These are phyloP conservation scores for Nyssa sinensis DNA, from an alignment of 148 eudicot species.

Conservation along the genomic window DNA sequence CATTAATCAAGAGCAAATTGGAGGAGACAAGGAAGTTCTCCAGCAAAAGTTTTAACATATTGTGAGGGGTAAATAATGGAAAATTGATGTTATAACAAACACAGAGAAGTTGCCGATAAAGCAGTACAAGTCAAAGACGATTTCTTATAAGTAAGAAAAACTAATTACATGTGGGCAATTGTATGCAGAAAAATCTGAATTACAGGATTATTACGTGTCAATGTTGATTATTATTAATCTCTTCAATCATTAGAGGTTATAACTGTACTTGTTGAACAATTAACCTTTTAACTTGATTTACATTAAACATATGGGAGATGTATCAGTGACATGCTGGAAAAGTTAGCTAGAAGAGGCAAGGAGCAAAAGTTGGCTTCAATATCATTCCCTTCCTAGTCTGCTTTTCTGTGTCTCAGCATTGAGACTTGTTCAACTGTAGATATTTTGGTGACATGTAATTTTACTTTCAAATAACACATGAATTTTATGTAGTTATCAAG, in stretches of 20 bases:
- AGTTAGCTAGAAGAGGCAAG: not conserved
- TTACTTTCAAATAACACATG: not conserved
- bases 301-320: constrained; percentile 1
- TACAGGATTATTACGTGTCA: not conserved
- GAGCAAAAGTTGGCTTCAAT: not conserved
- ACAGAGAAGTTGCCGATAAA: not conserved
- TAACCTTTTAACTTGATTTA: not conserved
- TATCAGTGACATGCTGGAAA: not conserved
- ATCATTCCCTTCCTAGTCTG: not conserved
- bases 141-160: too few relatives aligned
- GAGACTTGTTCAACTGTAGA: not conserved
- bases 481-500: not conserved
- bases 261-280: not conserved
- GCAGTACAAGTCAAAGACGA: not conserved
- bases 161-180: not conserved
- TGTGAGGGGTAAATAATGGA: too few relatives aligned
- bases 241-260: not conserved
- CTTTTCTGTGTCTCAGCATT: not conserved
- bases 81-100: too few relatives aligned
- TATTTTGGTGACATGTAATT: not conserved
- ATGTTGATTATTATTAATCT: not conserved
- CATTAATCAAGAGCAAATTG: too few relatives aligned
- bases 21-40: too few relatives aligned
- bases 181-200: not conserved
- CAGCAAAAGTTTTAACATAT: too few relatives aligned